Conservation (phyloP, 2,329 filamentous ascomycete species). For the Verticillium tricorpus region DNA sequence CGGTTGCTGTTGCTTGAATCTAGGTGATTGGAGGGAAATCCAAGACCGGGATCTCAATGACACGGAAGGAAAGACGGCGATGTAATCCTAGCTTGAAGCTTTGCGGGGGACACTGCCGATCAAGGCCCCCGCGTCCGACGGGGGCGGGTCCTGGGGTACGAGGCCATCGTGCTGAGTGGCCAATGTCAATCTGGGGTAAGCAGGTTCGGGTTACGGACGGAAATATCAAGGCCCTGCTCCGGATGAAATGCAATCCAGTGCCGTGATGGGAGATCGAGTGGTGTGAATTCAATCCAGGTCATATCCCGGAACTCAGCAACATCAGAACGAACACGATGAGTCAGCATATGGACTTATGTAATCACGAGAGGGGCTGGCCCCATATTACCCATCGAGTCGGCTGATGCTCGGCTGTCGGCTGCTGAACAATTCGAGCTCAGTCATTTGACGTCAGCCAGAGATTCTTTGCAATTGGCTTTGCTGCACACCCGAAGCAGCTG, state of each 20-base stretch:
- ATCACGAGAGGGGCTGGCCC: too few relatives aligned
- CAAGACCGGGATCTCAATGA: neutral
- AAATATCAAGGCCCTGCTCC: neutral
- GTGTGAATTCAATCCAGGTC: too few relatives aligned
- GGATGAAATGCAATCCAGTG: neutral
- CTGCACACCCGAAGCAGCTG: neutral
- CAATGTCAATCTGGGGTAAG: neutral
- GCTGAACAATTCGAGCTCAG: neutral
- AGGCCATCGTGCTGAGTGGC: neutral
- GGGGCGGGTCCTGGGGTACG: neutral
- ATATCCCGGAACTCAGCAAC: too few relatives aligned
- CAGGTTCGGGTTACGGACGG: neutral
- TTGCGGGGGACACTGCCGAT: slow-evolving; percentile 2
- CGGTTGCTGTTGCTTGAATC: neutral
- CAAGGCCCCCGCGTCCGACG: slow-evolving; percentile 1
- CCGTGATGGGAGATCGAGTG: neutral
- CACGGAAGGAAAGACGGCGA: neutral
- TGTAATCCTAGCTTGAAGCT: neutral
- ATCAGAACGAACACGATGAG: neutral
- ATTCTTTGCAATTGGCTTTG: neutral
- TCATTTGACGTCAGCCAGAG: neutral
- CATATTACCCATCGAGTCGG: neutral
- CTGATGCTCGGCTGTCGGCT: neutral
- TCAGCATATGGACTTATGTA: neutral
- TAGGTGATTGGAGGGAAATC: slow-evolving; percentile 2